Evolutionary conservation across 2,329 filamentous ascomycete species (phyloP).

Genomic region (Blastomyces parvus): DNA sequence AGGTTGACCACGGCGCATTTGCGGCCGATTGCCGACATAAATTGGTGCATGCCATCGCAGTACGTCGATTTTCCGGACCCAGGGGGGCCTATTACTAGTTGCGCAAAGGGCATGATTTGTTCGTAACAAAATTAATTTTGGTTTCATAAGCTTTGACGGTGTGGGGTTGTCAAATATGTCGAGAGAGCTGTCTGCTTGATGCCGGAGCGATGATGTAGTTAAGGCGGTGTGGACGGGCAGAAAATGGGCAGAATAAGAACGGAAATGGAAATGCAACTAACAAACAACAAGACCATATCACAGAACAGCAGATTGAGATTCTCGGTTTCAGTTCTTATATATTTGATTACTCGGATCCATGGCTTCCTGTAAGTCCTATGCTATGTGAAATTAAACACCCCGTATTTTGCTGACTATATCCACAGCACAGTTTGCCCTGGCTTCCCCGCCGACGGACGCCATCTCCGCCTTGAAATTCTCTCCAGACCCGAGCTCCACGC

Average conservation of each 20-base stretch:
- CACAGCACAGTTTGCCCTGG: conserved; percentile 67
- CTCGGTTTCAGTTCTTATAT: not conserved
- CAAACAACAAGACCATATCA: not conserved
- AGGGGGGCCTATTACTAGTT: conserved; percentile 87
- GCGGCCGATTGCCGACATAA: conserved; percentile 87
- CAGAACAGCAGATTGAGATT: not conserved
- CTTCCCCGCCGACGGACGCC: conserved; percentile 72
- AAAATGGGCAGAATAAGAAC: not conserved
- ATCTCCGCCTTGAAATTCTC: conserved; percentile 83
- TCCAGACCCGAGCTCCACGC: conserved; percentile 60
- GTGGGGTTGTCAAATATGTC: not conserved
- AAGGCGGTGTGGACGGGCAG: not conserved
- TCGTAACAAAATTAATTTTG: not conserved
- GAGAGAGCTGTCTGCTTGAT: not conserved
- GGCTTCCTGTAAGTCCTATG: conserved; percentile 3
- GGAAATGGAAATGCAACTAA: not conserved
- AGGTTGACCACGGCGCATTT: conserved; percentile 94
- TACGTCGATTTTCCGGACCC: conserved; percentile 96
- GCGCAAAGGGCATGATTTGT: conserved; percentile 48
- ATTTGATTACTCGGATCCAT: not conserved
- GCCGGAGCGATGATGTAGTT: conserved; percentile 2
- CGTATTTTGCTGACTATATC: not conserved
- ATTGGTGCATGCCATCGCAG: conserved; percentile 98
- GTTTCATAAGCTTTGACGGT: not conserved
- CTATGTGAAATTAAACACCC: not conserved